Evolutionary conservation across 192 early-diverging fungal species (phyloP).

Genomic region (Coemansia sp.): DNA sequence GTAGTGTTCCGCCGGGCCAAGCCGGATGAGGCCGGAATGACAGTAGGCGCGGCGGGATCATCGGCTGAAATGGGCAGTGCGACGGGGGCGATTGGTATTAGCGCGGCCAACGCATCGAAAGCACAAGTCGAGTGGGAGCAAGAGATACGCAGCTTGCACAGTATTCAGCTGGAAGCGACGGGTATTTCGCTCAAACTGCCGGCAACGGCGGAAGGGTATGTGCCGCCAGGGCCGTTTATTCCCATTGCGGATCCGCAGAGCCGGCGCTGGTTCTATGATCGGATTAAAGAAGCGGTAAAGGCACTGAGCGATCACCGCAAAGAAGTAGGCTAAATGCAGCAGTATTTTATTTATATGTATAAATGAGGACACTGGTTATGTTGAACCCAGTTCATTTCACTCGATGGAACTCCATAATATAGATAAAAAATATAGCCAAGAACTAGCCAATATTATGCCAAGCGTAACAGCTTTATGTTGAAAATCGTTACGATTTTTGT

Average conservation of each 20-base stretch:
- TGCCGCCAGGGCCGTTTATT: constrained; percentile 63
- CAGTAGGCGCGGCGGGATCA: constrained; percentile 42
- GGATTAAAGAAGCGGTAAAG: constrained; percentile 69
- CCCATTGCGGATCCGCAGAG: constrained; percentile 65
- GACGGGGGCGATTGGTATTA: constrained; percentile 43
- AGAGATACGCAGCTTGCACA: constrained; percentile 66
- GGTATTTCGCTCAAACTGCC: constrained; percentile 75
- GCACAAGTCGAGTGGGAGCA: constrained; percentile 84
- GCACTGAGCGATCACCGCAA: constrained; percentile 47
- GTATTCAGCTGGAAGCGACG: constrained; percentile 66
- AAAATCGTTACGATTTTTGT: no score
- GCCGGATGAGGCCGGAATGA: constrained; percentile 42
- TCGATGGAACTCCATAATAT: no score
- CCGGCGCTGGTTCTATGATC: constrained; percentile 67
- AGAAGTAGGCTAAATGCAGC: constrained; percentile 22
- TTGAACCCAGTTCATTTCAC: no score
- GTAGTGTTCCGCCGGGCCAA: constrained; percentile 64
- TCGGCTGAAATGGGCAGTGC: constrained; percentile 38
- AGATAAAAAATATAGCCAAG: no score
- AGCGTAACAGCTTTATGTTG: no score
- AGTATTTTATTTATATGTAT: background rate
- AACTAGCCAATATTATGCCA: no score
- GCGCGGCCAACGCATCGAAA: constrained; percentile 59
- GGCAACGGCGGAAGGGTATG: constrained; percentile 52
- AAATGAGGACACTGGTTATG: background rate